Evolutionary conservation across 495 filamentous ascomycete genomes (phyloP).

Genomic region (Mytilinidion resinicola): DNA sequence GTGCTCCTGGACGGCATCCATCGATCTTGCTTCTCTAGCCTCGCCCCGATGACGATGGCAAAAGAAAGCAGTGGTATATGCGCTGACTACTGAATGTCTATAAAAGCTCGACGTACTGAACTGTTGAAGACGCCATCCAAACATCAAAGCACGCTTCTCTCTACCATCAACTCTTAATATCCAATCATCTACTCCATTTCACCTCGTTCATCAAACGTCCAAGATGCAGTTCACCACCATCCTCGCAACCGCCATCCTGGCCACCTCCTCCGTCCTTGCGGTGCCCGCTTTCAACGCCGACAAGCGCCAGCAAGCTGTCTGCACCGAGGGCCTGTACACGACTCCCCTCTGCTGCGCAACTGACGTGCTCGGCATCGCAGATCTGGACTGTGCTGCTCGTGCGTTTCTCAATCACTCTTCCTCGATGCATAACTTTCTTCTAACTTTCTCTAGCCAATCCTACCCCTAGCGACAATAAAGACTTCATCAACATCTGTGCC

Average conservation of each 20-base stretch:
- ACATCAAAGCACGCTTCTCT: not conserved
- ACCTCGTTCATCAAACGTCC: conserved; percentile 12
- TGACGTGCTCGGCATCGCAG: conserved; percentile 43
- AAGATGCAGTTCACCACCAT: conserved; percentile 41
- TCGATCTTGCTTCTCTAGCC: not conserved
- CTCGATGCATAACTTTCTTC: not conserved
- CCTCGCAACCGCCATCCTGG: conserved; percentile 33
- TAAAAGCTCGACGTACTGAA: not conserved
- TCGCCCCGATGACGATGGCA: not conserved
- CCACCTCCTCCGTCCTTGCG: conserved; percentile 34
- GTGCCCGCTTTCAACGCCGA: conserved; percentile 25
- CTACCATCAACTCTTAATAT: not conserved
- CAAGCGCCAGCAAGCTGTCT: conserved; percentile 18
- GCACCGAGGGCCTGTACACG: conserved; percentile 17
- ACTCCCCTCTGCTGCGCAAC: conserved; percentile 43
- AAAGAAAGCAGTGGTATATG: not conserved
- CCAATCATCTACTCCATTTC: not conserved
- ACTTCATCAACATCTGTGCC: conserved; percentile 31
- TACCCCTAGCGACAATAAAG: conserved; percentile 17
- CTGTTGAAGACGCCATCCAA: not conserved
- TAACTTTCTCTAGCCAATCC: conserved; percentile 19
- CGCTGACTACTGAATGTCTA: not conserved
- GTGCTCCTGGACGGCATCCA: not conserved
- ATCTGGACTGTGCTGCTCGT: conserved; percentile 43
- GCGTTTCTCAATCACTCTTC: conserved; percentile 23